Conservation (phyloP, 1,284 basidiomycete species). For the Chalciporus sp. region DNA sequence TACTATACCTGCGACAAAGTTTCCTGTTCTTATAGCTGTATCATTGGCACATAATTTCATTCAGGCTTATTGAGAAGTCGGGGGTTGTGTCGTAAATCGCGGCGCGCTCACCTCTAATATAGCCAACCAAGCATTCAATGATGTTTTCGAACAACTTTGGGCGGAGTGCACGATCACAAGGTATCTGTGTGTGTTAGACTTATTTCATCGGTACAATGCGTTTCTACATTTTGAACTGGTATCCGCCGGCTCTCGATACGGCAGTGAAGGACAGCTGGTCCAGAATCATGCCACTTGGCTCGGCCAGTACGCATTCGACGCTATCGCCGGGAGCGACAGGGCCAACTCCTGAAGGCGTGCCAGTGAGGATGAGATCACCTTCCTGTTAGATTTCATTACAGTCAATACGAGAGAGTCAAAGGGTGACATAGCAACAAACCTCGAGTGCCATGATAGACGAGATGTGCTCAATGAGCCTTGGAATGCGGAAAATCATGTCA, state of each 20-base stretch:
- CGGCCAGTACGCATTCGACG: slow-evolving; percentile 76
- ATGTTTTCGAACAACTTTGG: too few relatives aligned
- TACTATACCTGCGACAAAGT: slow-evolving; percentile 16
- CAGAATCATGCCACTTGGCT: slow-evolving; percentile 60
- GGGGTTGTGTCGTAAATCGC: background rate
- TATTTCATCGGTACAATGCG: background rate
- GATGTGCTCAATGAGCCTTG: slow-evolving; percentile 87
- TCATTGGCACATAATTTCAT: slow-evolving; percentile 21
- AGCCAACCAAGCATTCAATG: too few relatives aligned
- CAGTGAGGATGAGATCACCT: slow-evolving; percentile 86
- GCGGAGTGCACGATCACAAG: background rate
- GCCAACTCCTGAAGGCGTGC: slow-evolving; percentile 92
- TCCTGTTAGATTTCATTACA: slow-evolving; percentile 50
- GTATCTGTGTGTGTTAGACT: background rate
- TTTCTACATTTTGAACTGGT: slow-evolving; percentile 48
- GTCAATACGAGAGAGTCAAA: background rate
- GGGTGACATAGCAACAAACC: slow-evolving; percentile 44
- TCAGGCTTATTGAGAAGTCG: background rate
- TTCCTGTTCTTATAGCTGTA: slow-evolving; percentile 12
- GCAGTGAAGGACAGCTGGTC: slow-evolving; percentile 69
- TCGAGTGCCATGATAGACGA: slow-evolving; percentile 96
- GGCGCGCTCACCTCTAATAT: too few relatives aligned
- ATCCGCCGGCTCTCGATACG: slow-evolving; percentile 71
- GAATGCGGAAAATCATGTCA: slow-evolving; percentile 95
- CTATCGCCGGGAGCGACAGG: slow-evolving; percentile 77